A percentile compares a stretch with the other conserved stretches of the same genome.
Conservation (phyloP, 176 grass and related monocot species). For the Cenchrus fungigraminus region DNA sequence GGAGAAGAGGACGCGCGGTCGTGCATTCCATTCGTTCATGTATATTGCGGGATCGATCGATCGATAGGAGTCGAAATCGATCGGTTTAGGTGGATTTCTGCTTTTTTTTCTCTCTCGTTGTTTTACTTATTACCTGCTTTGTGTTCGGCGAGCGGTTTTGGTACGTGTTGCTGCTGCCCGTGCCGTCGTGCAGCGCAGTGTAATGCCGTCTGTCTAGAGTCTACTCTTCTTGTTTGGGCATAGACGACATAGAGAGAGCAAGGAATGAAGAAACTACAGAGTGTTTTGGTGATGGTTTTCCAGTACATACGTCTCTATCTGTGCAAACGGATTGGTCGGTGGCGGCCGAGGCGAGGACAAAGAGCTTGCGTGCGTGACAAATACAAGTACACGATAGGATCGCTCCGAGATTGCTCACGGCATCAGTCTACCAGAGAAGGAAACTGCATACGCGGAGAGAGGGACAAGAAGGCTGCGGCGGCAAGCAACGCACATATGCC, state of each 20-base stretch:
- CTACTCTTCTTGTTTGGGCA: too few relatives aligned
- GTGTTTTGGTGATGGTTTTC: too few relatives aligned
- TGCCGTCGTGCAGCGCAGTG: background rate
- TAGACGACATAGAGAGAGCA: too few relatives aligned
- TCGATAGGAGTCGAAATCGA: background rate
- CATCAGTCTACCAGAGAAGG: too few relatives aligned
- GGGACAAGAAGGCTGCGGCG: background rate
- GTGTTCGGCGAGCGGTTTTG: background rate
- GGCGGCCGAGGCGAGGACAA: too few relatives aligned
- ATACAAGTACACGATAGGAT: too few relatives aligned
- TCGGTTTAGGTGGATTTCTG: background rate
- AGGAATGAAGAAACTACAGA: too few relatives aligned
- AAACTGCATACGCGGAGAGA: background rate
- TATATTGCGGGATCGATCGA: constrained; percentile 24
- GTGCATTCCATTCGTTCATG: constrained; percentile 23
- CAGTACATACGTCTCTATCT: too few relatives aligned
- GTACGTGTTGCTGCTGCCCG: background rate
- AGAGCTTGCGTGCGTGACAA: too few relatives aligned
- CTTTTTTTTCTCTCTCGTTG: background rate
- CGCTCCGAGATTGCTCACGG: background rate
- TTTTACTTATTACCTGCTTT: background rate
- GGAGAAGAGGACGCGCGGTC: too few relatives aligned
- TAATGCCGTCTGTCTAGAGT: background rate
- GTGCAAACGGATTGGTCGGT: too few relatives aligned
- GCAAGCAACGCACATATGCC: constrained; percentile 15